Evolutionary conservation across 2,329 filamentous ascomycete genomes (phyloP).

Genomic region (Ophiocordyceps camponoti-saundersi): DNA sequence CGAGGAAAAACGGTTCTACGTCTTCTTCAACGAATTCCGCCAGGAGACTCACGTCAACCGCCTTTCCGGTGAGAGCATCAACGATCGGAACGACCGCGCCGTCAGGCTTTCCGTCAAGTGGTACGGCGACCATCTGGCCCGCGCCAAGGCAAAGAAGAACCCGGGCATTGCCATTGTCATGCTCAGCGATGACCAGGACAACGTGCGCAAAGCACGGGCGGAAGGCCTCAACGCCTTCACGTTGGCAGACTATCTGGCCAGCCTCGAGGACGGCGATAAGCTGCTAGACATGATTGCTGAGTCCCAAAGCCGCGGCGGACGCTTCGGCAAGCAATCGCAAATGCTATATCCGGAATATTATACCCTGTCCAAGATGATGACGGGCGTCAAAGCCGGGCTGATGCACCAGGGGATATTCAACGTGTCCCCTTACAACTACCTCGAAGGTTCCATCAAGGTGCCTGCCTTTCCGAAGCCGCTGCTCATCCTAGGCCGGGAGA

Average conservation of each 20-base stretch:
- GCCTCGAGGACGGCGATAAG: slow-evolving; percentile 67
- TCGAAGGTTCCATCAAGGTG: slow-evolving; percentile 84
- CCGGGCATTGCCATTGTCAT: slow-evolving; percentile 79
- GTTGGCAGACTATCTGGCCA: slow-evolving; percentile 62
- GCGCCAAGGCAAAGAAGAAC: slow-evolving; percentile 40
- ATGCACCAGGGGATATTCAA: slow-evolving; percentile 93
- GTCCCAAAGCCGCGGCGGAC: slow-evolving; percentile 50
- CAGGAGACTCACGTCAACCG: slow-evolving; percentile 76
- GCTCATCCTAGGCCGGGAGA: slow-evolving; percentile 78
- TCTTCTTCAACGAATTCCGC: slow-evolving; percentile 98
- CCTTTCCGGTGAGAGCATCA: slow-evolving; percentile 67
- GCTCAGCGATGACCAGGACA: slow-evolving; percentile 84
- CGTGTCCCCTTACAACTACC: slow-evolving; percentile 93
- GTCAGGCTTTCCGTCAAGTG: slow-evolving; percentile 74
- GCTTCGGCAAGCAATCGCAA: slow-evolving; percentile 42
- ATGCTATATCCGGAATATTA: slow-evolving; percentile 82
- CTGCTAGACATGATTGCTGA: slow-evolving; percentile 89
- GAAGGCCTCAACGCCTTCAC: slow-evolving; percentile 57
- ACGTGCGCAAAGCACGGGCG: slow-evolving; percentile 61
- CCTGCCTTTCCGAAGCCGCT: slow-evolving; percentile 80
- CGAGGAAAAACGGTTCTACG: slow-evolving; percentile 92
- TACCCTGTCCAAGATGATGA: slow-evolving; percentile 83
- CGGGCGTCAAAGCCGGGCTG: slow-evolving; percentile 72
- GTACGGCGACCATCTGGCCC: slow-evolving; percentile 69
- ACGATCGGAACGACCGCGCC: slow-evolving; percentile 89